These are phyloP conservation scores for Diplogelasinospora grovesii DNA, from an alignment of 495 filamentous ascomycete genomes.

Conservation along the genomic window DNA sequence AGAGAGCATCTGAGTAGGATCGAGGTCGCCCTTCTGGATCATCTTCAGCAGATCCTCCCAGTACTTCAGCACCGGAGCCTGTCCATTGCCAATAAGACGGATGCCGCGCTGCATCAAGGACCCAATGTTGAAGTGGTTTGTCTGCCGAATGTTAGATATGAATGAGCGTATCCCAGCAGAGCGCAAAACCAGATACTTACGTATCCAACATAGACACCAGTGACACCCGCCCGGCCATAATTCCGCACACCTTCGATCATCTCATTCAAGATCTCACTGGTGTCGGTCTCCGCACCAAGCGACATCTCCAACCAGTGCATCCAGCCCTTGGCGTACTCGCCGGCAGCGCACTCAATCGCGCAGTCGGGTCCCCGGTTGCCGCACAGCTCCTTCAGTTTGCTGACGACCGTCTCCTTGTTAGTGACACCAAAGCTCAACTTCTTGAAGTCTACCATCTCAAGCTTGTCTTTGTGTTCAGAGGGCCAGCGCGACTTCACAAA, in stretches of 20 bases:
- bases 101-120: slow-evolving; percentile 84
- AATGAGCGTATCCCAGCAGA: not conserved
- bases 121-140: slow-evolving; percentile 78
- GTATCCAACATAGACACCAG: slow-evolving; percentile 76
- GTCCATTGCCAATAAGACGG: slow-evolving; percentile 74
- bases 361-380: slow-evolving; percentile 64
- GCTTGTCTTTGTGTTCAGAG: slow-evolving; percentile 27
- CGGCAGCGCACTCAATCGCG: slow-evolving; percentile 76
- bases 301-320: slow-evolving; percentile 68
- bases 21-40: slow-evolving; percentile 63
- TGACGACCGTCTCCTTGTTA: slow-evolving; percentile 54
- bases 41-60: slow-evolving; percentile 67
- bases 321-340: slow-evolving; percentile 81
- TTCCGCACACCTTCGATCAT: slow-evolving; percentile 72
- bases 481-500: slow-evolving; percentile 59
- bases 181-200: slow-evolving; percentile 36
- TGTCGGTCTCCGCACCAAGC: slow-evolving; percentile 76
- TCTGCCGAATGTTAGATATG: slow-evolving; percentile 31
- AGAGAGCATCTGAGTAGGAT: slow-evolving; percentile 72
- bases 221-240: slow-evolving; percentile 71
- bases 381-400: slow-evolving; percentile 65
- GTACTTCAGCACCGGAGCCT: slow-evolving; percentile 78
- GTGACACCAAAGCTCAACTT: slow-evolving; percentile 40
- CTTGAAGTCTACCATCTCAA: slow-evolving; percentile 41
- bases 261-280: slow-evolving; percentile 81